Evolutionary conservation across 1,284 basidiomycete genomes (phyloP), one percentile per base, ranked within the genome.

Genomic region (Heterobasidion irregulare): DNA sequence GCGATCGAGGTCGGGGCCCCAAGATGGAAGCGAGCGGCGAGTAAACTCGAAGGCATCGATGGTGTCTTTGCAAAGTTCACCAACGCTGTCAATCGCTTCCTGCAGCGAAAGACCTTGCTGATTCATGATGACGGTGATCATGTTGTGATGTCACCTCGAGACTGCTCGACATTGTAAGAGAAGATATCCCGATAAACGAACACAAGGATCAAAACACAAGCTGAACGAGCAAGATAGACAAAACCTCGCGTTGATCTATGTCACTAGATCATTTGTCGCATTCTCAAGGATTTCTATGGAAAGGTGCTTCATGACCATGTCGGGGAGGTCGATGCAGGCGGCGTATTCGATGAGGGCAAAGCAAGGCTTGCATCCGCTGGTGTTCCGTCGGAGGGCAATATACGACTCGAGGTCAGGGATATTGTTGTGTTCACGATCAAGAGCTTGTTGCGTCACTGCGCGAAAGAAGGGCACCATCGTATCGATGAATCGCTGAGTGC

Each of bases 111-210:
- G 64, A 36, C 67, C 65, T 36, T 72, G 63, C 34, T 69, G 64
- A 36, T 59, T 50, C 64, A 71, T 71, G 34, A 71, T 64, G 56
- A 74, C 67, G n/a, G 66, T 65, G 56, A 75, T 66, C 68, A 74
- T 70, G 65, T 75, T 75, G 63, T 75, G 72, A 19, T 67, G 56
- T 75, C 73, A 41, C 72, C 72, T 63, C 63, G 66, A 2, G 72
- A 64, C 59, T 75, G 73, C 58, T 75, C 73, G 51, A 72, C 70
- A 54, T 75, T 75, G 65, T 67, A 75, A 0, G 74, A 75, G 62
- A 72, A 75, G 47, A 75, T 69, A 60, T 75, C 72, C 72, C 75
- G 60, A 34, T 18, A n/a, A 8, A 19, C 12, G 18, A 47, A 10
- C 26, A 8, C 12, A 16, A 18, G 10, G 46, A 47, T 16, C 18